Conservation (phyloP, 495 filamentous ascomycete species). For the Penicillium tannophilum region DNA sequence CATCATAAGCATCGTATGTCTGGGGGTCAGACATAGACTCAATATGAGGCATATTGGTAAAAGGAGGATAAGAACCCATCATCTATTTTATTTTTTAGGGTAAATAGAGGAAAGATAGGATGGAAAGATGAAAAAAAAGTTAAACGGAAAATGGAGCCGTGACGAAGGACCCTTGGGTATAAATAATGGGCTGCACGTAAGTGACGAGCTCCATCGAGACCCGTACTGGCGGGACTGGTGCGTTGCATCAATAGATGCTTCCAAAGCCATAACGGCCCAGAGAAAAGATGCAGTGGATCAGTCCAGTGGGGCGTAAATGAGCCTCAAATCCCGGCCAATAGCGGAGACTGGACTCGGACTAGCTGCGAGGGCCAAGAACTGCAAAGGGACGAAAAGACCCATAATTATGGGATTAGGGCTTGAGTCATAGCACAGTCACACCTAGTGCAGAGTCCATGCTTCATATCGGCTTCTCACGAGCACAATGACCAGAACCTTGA, state of each 20-base stretch:
- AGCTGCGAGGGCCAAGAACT: not conserved
- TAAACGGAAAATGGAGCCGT: conserved; percentile 1
- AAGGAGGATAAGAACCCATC: conserved; percentile 29
- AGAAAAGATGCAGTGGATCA: conserved; percentile 2
- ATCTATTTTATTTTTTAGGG: not conserved
- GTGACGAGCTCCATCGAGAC: conserved; percentile 10
- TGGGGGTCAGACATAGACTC: conserved; percentile 10
- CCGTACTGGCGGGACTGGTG: conserved; percentile 13
- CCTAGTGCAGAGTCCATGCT: not conserved
- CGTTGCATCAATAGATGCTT: conserved; percentile 18
- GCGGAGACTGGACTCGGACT: not conserved
- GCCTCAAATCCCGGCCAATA: conserved; percentile 14
- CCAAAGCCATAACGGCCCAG: conserved; percentile 9
- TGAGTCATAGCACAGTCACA: too few relatives aligned
- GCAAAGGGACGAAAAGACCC: not conserved
- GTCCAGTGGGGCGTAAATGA: conserved; percentile 21
- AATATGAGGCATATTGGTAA: conserved; percentile 15
- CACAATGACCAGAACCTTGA: too few relatives aligned
- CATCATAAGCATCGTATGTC: conserved; percentile 16
- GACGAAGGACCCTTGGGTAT: conserved; percentile 9
- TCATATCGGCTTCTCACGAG: not conserved
- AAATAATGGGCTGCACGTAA: conserved; percentile 14
- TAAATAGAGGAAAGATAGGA: not conserved
- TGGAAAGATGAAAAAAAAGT: not conserved
- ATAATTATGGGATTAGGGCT: not conserved